Conservation (phyloP, 192 early-diverging fungal genomes). For the Coemansia sp. region DNA sequence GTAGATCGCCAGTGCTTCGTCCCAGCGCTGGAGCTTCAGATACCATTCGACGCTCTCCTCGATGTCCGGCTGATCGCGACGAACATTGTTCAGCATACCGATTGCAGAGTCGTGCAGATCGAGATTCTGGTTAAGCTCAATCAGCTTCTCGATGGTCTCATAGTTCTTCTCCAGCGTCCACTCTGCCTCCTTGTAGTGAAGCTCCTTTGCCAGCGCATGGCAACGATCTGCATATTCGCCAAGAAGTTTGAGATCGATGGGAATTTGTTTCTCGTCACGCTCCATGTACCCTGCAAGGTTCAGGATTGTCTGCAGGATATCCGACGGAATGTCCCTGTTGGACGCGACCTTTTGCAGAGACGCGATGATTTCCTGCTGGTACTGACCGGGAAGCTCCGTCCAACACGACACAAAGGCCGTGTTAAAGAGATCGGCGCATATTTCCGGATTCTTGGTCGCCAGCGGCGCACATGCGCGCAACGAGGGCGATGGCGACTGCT, state of each 20-base stretch:
- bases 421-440: slow-evolving; percentile 92
- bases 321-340: slow-evolving; percentile 82
- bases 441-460: slow-evolving; percentile 74
- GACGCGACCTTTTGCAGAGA: slow-evolving; percentile 80
- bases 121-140: slow-evolving; percentile 91
- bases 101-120: slow-evolving; percentile 96
- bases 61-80: slow-evolving; percentile 71
- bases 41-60: slow-evolving; percentile 91
- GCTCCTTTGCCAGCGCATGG: slow-evolving; percentile 96
- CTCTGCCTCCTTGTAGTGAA: slow-evolving; percentile 97
- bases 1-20: slow-evolving; percentile 87
- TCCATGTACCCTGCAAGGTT: slow-evolving; percentile 99
- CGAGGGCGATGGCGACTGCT: slow-evolving; percentile 95
- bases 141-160: slow-evolving; percentile 86
- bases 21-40: slow-evolving; percentile 90
- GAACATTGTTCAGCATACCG: slow-evolving; percentile 89
- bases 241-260: slow-evolving; percentile 88
- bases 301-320: slow-evolving; percentile 87
- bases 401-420: slow-evolving; percentile 97
- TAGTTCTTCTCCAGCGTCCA: slow-evolving; percentile 81
- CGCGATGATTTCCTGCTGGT: slow-evolving; percentile 89
- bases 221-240: slow-evolving; percentile 89
- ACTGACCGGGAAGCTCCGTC: slow-evolving; percentile 85
- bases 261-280: slow-evolving; percentile 92
- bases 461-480: slow-evolving; percentile 86